A percentile compares a stretch with the other conserved stretches of the same genome.
Evolutionary conservation across 202 grass and related monocot genomes (phyloP).

Genomic region (Eragrostis tef): DNA sequence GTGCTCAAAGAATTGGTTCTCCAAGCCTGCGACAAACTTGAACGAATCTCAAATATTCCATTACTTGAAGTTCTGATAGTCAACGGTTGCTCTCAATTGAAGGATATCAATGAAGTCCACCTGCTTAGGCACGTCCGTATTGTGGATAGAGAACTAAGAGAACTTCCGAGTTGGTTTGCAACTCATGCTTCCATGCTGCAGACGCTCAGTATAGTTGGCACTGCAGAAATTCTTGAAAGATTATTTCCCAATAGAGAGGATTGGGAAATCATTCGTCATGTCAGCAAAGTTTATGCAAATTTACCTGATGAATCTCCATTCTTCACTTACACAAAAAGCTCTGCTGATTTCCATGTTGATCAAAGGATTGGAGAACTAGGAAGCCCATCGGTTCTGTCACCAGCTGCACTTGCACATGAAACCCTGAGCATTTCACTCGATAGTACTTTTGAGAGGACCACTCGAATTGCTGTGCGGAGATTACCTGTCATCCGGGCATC

Average conservation of each 20-base stretch:
- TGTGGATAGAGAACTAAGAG: slow-evolving; percentile 39
- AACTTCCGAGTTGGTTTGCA: slow-evolving; percentile 49
- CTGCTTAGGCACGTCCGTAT: slow-evolving; percentile 46
- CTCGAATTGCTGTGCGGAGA: slow-evolving; percentile 8
- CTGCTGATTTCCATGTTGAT: slow-evolving; percentile 52
- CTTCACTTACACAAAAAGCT: slow-evolving; percentile 57
- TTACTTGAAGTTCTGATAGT: slow-evolving; percentile 51
- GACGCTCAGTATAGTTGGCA: slow-evolving; percentile 46
- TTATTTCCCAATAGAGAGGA: slow-evolving; percentile 48
- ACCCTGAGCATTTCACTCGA: slow-evolving; percentile 6
- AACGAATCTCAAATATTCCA: slow-evolving; percentile 50
- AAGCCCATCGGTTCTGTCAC: background rate
- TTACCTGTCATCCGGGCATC: slow-evolving; percentile 19
- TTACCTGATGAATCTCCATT: slow-evolving; percentile 52
- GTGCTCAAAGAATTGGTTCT: slow-evolving; percentile 53
- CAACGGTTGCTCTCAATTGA: slow-evolving; percentile 36
- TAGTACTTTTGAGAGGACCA: background rate
- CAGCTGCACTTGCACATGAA: slow-evolving; percentile 11
- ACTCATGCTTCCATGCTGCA: slow-evolving; percentile 26
- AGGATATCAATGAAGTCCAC: slow-evolving; percentile 23
- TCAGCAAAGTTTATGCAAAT: slow-evolving; percentile 53
- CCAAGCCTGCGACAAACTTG: slow-evolving; percentile 33
- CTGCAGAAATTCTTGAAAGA: slow-evolving; percentile 48
- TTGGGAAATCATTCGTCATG: slow-evolving; percentile 49
- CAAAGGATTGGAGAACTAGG: slow-evolving; percentile 47